Conservation (phyloP, 495 filamentous ascomycete genomes). For the Penicillium ucsense region DNA sequence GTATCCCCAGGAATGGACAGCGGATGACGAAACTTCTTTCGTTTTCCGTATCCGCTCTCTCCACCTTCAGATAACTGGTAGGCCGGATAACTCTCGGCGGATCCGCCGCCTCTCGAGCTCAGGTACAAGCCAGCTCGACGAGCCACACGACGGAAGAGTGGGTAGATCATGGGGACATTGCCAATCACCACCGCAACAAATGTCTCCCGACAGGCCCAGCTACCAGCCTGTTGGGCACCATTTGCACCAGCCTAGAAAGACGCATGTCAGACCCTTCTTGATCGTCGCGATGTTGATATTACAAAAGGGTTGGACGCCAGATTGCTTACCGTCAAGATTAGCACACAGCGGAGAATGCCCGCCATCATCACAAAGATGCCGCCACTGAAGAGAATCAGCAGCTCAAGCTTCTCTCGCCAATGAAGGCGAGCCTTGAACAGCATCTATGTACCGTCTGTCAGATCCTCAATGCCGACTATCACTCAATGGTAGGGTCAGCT, state of each 20-base stretch:
- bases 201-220: slow-evolving; percentile 55
- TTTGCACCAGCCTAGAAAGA: slow-evolving; percentile 31
- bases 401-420: slow-evolving; percentile 40
- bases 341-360: slow-evolving; percentile 48
- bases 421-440: slow-evolving; percentile 44
- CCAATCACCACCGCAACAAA: slow-evolving; percentile 51
- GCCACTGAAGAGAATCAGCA: slow-evolving; percentile 49
- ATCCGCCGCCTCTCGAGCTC: slow-evolving; percentile 6
- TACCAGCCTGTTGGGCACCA: slow-evolving; percentile 44
- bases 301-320: neutral
- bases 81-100: slow-evolving; percentile 9
- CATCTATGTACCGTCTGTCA: slow-evolving; percentile 24
- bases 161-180: slow-evolving; percentile 53
- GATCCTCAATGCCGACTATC: neutral
- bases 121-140: slow-evolving; percentile 24
- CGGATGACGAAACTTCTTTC: slow-evolving; percentile 30
- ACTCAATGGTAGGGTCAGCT: neutral
- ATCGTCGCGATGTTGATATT: too few relatives aligned
- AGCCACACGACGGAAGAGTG: slow-evolving; percentile 32
- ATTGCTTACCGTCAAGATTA: slow-evolving; percentile 41
- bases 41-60: slow-evolving; percentile 10
- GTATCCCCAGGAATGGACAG: slow-evolving; percentile 30
- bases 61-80: slow-evolving; percentile 24
- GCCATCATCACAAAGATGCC: slow-evolving; percentile 50
- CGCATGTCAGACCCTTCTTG: neutral